A percentile compares a stretch with the other conserved stretches of the same genome.
Conservation (phyloP, 352 stramenopile genomes). For the Blastocystis sp. region DNA sequence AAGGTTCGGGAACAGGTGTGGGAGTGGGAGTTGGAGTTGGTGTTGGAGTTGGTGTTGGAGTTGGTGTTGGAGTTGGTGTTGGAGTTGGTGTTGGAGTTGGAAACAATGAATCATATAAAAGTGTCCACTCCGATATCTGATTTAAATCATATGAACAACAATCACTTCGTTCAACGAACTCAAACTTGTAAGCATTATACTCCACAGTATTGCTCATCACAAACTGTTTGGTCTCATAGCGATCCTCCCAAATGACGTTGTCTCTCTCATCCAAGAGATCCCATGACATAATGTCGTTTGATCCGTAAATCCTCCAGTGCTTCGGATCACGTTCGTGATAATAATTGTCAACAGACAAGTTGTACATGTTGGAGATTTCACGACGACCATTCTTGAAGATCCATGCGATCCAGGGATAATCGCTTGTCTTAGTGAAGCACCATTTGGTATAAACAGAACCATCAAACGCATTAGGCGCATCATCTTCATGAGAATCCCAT, state of each 20-base stretch:
- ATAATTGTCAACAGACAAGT: neutral
- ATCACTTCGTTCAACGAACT: neutral
- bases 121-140: too few species aligned
- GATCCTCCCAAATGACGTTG: neutral
- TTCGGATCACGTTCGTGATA: neutral
- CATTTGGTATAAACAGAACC: conserved; percentile 20
- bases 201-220: neutral
- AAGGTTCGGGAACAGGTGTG: neutral
- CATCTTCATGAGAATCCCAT: too few species aligned
- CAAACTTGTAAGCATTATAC: conserved; percentile 27
- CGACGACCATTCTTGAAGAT: neutral
- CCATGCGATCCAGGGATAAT: neutral
- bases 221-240: conserved; percentile 5
- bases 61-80: too few species aligned
- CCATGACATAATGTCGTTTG: neutral
- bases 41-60: neutral
- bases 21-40: neutral
- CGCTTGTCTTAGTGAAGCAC: neutral
- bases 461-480: conserved; percentile 16
- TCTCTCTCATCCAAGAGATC: neutral
- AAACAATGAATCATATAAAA: too few species aligned
- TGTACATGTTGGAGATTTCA: conserved; percentile 37
- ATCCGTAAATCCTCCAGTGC: conserved; percentile 34
- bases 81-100: too few species aligned
- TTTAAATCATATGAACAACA: too few species aligned